Conservation (phyloP, 148 eudicot species). For the Rheum nobile region DNA sequence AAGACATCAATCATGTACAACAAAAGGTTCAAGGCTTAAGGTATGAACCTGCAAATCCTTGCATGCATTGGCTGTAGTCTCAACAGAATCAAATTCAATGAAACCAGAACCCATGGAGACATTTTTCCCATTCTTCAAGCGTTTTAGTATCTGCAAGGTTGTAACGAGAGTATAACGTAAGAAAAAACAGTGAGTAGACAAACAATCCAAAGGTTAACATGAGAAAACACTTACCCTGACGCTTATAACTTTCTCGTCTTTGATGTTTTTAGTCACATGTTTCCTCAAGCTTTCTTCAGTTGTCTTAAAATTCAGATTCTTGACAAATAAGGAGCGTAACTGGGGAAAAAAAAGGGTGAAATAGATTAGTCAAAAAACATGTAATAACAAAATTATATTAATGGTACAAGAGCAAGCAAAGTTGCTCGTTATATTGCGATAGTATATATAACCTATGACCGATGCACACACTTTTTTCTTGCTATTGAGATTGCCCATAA, state of each 20-base stretch:
- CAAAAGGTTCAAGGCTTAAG: neutral
- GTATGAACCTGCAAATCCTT: constrained; percentile 63
- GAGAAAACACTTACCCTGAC: constrained; percentile 44
- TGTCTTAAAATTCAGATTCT: constrained; percentile 90
- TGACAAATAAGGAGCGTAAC: constrained; percentile 83
- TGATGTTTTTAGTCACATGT: constrained; percentile 57
- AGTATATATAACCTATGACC: neutral
- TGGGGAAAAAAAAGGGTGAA: constrained; percentile 25
- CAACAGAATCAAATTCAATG: constrained; percentile 76
- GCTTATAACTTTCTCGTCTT: constrained; percentile 60
- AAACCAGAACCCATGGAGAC: constrained; percentile 91
- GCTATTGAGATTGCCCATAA: neutral
- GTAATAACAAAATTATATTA: neutral
- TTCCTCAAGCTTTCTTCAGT: constrained; percentile 56
- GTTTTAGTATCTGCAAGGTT: constrained; percentile 56
- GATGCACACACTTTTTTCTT: neutral
- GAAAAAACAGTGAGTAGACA: neutral
- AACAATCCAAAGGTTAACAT: neutral
- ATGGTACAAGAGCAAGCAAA: neutral
- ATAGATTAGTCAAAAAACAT: neutral
- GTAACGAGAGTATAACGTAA: neutral
- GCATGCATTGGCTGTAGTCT: constrained; percentile 64
- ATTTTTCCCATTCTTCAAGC: constrained; percentile 69
- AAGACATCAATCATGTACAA: neutral
- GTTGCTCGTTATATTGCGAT: neutral